These are phyloP conservation scores for Juglanconis oblonga DNA, from an alignment of 2,329 filamentous ascomycete genomes.

Conservation along the genomic window DNA sequence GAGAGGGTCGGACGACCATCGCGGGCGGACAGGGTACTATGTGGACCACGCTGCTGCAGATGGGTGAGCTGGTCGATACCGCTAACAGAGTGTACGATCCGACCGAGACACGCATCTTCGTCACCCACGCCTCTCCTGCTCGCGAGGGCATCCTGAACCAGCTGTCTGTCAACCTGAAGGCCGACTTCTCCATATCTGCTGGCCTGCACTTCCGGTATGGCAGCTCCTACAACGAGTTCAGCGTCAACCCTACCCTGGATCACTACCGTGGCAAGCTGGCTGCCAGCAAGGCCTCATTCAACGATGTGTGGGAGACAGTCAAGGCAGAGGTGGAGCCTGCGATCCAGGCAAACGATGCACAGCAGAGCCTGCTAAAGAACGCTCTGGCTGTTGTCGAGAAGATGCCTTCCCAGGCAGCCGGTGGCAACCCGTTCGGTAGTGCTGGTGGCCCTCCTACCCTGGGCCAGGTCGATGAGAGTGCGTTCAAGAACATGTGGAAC, in stretches of 20 bases:
- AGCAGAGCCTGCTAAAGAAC: constrained; percentile 87
- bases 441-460: constrained; percentile 67
- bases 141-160: constrained; percentile 97
- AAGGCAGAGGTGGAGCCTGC: constrained; percentile 94
- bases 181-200: constrained; percentile 96
- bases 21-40: constrained; percentile 97
- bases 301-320: constrained; percentile 99
- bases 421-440: constrained; percentile 94
- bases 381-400: constrained; percentile 93
- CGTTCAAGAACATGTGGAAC: constrained; percentile 99
- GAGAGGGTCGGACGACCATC: constrained; percentile 95
- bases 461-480: constrained; percentile 94
- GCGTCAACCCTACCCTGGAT: constrained; percentile 94
- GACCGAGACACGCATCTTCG: constrained; percentile 92
- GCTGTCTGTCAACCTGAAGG: constrained; percentile 93
- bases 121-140: constrained; percentile 95
- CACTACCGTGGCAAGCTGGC: constrained; percentile 98
- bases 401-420: constrained; percentile 93
- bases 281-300: constrained; percentile 96
- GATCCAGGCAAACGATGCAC: constrained; percentile 88
- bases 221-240: constrained; percentile 99
- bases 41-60: constrained; percentile 98
- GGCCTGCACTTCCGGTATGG: constrained; percentile 98
- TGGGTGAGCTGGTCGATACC: constrained; percentile 96
- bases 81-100: constrained; percentile 98